A percentile compares a stretch with the other conserved stretches of the same genome.
Evolutionary conservation across 1,284 basidiomycete genomes (phyloP).

Genomic region (Fomitiporia mediterranea): DNA sequence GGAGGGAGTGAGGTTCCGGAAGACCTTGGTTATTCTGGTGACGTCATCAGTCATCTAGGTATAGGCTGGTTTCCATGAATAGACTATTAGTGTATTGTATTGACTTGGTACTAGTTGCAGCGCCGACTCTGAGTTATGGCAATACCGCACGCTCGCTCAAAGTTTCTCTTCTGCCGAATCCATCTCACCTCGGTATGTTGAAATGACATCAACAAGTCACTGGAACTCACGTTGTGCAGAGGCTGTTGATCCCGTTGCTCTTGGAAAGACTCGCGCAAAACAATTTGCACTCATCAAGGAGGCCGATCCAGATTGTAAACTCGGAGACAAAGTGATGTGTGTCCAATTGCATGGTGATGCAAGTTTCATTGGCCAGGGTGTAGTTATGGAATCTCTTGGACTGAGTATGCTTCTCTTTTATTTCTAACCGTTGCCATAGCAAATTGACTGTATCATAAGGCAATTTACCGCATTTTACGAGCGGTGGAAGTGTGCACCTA

Average conservation of each 20-base stretch:
- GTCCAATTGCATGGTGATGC: constrained; percentile 89
- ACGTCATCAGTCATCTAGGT: constrained; percentile 84
- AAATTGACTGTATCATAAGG: constrained; percentile 40
- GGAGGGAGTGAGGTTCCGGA: constrained; percentile 71
- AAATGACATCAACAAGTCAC: neutral
- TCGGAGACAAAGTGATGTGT: constrained; percentile 83
- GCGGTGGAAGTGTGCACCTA: constrained; percentile 83
- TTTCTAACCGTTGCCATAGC: constrained; percentile 6
- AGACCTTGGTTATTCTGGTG: constrained; percentile 67
- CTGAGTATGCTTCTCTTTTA: constrained; percentile 48
- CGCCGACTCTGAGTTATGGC: constrained; percentile 54
- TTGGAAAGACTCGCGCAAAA: constrained; percentile 89
- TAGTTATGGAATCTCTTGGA: constrained; percentile 84
- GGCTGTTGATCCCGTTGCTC: constrained; percentile 80
- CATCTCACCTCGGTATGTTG: constrained; percentile 71
- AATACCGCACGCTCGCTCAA: constrained; percentile 49
- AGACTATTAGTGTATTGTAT: neutral
- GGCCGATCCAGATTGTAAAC: constrained; percentile 57
- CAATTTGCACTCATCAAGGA: constrained; percentile 78
- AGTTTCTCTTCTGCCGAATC: constrained; percentile 80
- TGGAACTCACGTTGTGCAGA: constrained; percentile 38
- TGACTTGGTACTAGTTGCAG: constrained; percentile 43
- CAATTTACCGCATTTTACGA: constrained; percentile 83
- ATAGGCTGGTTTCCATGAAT: constrained; percentile 26
- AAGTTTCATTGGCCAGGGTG: constrained; percentile 84